Base-by-base conservation (phyloP, 441 rosid species). In the Erodium moschatum region DNA sequence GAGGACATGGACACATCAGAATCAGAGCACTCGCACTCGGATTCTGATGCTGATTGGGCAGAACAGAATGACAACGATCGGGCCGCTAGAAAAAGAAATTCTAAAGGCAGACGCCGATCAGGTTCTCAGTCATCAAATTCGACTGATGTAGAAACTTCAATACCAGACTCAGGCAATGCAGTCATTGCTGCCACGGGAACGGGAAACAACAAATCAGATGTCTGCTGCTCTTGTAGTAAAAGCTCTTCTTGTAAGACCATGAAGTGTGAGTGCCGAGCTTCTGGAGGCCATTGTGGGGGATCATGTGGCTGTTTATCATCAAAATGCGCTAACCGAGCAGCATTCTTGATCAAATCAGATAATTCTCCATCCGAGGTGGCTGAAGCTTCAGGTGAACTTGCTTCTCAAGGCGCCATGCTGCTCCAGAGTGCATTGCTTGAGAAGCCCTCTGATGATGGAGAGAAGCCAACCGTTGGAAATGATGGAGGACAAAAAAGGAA, bases 1-100 rank as follows among this genome's bases (percentile, higher is more conserved):
- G 97, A 89, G 73, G 97, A 94, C 81, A 94, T 94, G 99, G 99
- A 94, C 67, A 91, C 80, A 61, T 88, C 96, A 11, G 92, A 86
- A 1, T 88, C 96, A 6, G 98, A 90, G 52, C 79, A 76, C 74
- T 86, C 27, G 27, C 27, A 24, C 27, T 24, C 71, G 64, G 78
- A 80, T 69, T 86, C 76, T 18, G 84, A 79, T 54, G 87, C 79
- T 72, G 96, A 90, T 4, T 89, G 87, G 94, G 83, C 76, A 60
- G 67, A 73, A 62, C 72, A 80, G 9, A 65, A 11, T 18, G 80
- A 73, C 73, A 65, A 11, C 20, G 80, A 73, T 73, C 78, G 78
- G 68, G 72, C 11, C 24, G 69, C 13, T 8, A 85, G 66, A 68
- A 88, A 76, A 77, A 82, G 81, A 70, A 74, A 29, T 69, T 79